A percentile compares a stretch with the other conserved stretches of the same genome.
Conservation (phyloP, 2,329 filamentous ascomycete species). For the Botrytis deweyae region DNA sequence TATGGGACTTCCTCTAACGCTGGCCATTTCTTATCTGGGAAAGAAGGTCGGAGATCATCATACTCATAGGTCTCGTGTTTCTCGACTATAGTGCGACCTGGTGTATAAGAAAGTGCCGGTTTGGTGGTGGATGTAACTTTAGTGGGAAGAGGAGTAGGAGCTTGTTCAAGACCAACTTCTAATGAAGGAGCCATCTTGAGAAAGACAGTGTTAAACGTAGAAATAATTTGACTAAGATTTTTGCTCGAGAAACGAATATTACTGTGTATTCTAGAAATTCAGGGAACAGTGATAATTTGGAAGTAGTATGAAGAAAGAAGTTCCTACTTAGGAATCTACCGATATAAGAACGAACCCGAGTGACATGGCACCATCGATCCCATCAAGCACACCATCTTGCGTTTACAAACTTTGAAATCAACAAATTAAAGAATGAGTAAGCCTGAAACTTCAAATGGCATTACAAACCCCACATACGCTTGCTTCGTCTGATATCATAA, state of each 20-base stretch:
- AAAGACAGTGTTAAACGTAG: neutral
- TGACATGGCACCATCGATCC: slow-evolving; percentile 21
- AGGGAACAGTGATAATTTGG: neutral
- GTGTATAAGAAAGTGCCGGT: slow-evolving; percentile 34
- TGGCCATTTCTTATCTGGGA: slow-evolving; percentile 53
- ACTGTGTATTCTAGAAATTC: neutral
- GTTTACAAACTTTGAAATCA: neutral
- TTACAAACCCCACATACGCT: slow-evolving; percentile 1
- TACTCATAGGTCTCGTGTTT: slow-evolving; percentile 50
- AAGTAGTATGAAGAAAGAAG: neutral
- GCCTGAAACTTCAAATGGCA: neutral
- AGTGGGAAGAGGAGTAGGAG: neutral
- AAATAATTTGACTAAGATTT: neutral
- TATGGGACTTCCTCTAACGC: slow-evolving; percentile 50
- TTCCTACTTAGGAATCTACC: neutral
- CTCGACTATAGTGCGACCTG: slow-evolving; percentile 48
- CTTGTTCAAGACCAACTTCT: slow-evolving; percentile 24
- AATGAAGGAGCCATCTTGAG: slow-evolving; percentile 28
- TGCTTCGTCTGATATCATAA: neutral
- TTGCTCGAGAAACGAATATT: neutral
- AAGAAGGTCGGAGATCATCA: slow-evolving; percentile 52
- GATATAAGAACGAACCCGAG: slow-evolving; percentile 14
- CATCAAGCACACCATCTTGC: slow-evolving; percentile 22
- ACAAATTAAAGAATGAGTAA: slow-evolving; percentile 10
- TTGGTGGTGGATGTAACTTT: slow-evolving; percentile 15